Evolutionary conservation across 441 rosid genomes (phyloP).

Genomic region (Iberis amara): DNA sequence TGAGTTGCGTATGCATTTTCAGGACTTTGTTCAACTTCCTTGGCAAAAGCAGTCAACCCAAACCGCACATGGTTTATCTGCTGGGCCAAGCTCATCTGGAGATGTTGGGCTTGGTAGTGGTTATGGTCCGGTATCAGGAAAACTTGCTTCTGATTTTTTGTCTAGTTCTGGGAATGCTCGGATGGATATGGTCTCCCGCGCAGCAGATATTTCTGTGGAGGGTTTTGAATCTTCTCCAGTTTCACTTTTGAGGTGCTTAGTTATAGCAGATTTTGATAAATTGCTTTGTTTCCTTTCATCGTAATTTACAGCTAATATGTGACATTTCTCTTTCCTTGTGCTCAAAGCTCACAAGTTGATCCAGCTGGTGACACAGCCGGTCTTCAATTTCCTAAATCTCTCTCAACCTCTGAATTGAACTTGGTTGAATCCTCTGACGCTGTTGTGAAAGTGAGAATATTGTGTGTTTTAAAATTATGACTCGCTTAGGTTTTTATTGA

Average conservation of each 20-base stretch:
- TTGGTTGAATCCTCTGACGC: constrained; percentile 45
- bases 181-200: constrained; percentile 49
- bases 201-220: constrained; percentile 60
- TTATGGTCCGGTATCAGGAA: constrained; percentile 55
- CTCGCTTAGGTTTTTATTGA: constrained; percentile 14
- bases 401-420: constrained; percentile 48
- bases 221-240: constrained; percentile 53
- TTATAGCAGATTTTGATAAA: background rate
- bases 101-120: constrained; percentile 45
- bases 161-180: constrained; percentile 47
- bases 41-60: constrained; percentile 91
- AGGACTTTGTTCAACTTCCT: constrained; percentile 97
- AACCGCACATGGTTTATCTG: constrained; percentile 50
- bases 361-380: constrained; percentile 39
- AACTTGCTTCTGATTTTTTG: constrained; percentile 43
- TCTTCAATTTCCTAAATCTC: constrained; percentile 46
- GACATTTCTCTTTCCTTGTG: constrained; percentile 35
- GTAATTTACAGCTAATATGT: constrained; percentile 13
- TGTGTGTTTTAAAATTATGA: constrained; percentile 12
- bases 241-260: constrained; percentile 53
- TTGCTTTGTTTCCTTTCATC: background rate
- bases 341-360: constrained; percentile 49
- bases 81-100: constrained; percentile 52
- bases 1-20: constrained; percentile 21
- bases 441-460: constrained; percentile 47